Evolutionary conservation across 345 rosid genomes (phyloP), one percentile per base, ranked within the genome.

Genomic region (Rhizophora mangle): DNA sequence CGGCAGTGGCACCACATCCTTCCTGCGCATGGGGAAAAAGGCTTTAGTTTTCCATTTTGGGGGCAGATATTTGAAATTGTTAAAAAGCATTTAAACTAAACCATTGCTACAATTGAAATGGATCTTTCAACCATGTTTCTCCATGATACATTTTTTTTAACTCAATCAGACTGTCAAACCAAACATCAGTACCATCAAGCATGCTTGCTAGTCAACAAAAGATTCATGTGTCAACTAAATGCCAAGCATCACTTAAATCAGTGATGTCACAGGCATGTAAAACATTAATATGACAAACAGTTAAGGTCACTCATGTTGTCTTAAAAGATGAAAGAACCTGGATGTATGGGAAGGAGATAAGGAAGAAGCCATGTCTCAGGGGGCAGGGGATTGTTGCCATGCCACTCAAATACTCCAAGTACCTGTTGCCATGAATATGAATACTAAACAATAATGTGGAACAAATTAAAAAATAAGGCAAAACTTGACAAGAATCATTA

Each of bases 1-100:
- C 96, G 89, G 77, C 99, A 95, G 75, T 92, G 96, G 73, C 98
- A 90, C 96, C 99, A 95, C 96, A 95, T 95, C 84, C 98, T 89
- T 79, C 99, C 99, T 95, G 88, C 64, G 78, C 19, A 64, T 16
- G n/a, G 27, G 27, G 6, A 29, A 60, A 19, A 34, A 16, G 60
- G 16, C 13, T 56, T 21, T 24, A 24, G 29, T 15, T 27, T 27
- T 27, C 31, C 4, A 3, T 56, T 10, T 5, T 7, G 30, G 60
- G 6, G 16, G 6, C 11, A 56, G 30, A 24, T 24, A 10, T 3
- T 24, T 3, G 0, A 56, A 56, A 24, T 56, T 56, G 29, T 9
- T 2, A 56, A 21, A 22, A 56, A 43, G 49, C 15, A 5, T 13
- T 43, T 13, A 43, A 43, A 43, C 49, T 43, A 43, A 43, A 15